Base-by-base conservation (phyloP, 768 basidiomycete species). In the Boletus barrowsii region DNA sequence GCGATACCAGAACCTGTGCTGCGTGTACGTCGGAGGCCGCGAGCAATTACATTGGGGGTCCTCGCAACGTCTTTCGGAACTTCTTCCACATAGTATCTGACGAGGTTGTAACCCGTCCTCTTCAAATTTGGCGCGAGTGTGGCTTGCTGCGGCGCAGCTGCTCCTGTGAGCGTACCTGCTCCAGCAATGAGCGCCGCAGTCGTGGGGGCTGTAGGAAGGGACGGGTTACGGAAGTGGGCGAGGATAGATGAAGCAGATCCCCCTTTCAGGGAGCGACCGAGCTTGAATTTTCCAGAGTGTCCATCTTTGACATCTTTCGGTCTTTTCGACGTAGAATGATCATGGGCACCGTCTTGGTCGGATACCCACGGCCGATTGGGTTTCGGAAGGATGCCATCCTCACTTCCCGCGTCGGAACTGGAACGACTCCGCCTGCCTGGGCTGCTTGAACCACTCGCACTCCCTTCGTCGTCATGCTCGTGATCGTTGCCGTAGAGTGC, bases 141-240 rank as follows among this genome's bases (percentile, higher is more conserved):
- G 47, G 61, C 70, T 42, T 75, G 70, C 10, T 62, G 58, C 0
- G 87, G 87, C 0, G 84, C 79, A 8, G 83, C 81, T 3, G 79
- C 79, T 17, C 86, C 88, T 2, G 79, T 73, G 9, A 92, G 70
- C 45, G 83, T 82, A 3, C 82, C 84, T 0, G 88, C 83, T 53
- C 83, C 83, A 8, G 86, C 81, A 20, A 93, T 83, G 35, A 93
- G 77, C 5, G 87, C 79, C 1, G 86, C 88, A 54, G 60, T 51
- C 15, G 62, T 51, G 20, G 62, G 33, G 0, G 63, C 52, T 5
- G 54, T 44, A 11, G 69, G 67, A n/a, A 64, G 48, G 11, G 67
- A 58, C 5, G 65, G 54, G 6, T 56, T 14, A 17, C 53, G 60
- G 32, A 63, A 39, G 30, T 63, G 62, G 8, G 45, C 47, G 29